phyloP scores from a whole-genome alignment of 2,329 filamentous ascomycete species.

The Teratosphaeriaceae sp. region DNA sequence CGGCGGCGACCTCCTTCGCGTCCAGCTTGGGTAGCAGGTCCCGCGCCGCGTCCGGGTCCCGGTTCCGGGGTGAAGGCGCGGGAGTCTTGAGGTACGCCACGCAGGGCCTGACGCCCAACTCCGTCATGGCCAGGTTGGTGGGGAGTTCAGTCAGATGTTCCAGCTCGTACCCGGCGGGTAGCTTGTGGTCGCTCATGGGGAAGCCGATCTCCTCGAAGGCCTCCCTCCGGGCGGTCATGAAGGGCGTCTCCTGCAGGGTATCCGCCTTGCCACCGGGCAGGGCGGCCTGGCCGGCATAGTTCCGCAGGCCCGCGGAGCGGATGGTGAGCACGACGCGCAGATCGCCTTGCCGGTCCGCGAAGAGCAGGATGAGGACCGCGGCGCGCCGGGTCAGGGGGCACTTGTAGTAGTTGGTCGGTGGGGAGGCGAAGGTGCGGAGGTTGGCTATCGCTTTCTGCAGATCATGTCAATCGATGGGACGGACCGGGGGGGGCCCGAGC shows the following conservation, averaged over 20 bases:
- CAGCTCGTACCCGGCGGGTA: conserved; percentile 72
- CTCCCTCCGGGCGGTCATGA: conserved; percentile 81
- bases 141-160: conserved; percentile 85
- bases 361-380: conserved; percentile 81
- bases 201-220: conserved; percentile 92
- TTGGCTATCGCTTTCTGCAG: conserved; percentile 47
- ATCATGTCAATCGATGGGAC: no score
- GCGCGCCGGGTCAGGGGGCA: conserved; percentile 62
- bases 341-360: conserved; percentile 75
- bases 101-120: conserved; percentile 44
- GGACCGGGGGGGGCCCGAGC: no score
- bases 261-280: conserved; percentile 52
- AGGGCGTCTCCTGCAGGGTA: conserved; percentile 49
- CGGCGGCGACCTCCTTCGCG: conserved; percentile 84
- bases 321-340: conserved; percentile 61
- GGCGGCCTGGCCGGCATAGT: conserved; percentile 40
- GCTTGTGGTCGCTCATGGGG: conserved; percentile 59
- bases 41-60: conserved; percentile 51
- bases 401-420: conserved; percentile 50
- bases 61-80: conserved; percentile 46
- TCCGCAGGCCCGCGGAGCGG: conserved; percentile 51
- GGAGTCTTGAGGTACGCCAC: conserved; percentile 51
- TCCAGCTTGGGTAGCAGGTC: conserved; percentile 60
- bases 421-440: conserved; percentile 50
- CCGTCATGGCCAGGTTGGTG: conserved; percentile 43